phyloP scores from a whole-genome alignment of 331 rosid genomes.

The Telfairia occidentalis region DNA sequence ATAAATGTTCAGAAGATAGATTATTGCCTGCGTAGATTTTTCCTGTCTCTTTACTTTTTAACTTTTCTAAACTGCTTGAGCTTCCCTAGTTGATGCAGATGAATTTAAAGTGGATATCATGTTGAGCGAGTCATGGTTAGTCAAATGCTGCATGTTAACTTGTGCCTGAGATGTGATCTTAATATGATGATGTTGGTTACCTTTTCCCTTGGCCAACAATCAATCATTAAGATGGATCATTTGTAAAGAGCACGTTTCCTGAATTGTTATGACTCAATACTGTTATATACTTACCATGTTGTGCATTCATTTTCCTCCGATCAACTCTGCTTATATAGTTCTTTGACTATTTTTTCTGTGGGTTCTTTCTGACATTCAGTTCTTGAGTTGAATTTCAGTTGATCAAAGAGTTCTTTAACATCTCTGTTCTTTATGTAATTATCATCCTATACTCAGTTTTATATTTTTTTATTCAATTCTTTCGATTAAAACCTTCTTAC shows the following conservation, averaged over 20 bases:
- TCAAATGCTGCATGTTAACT: background rate
- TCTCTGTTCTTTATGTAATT: background rate
- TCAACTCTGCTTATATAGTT: background rate
- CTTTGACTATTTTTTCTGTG: background rate
- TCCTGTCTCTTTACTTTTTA: background rate
- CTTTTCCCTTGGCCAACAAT: background rate
- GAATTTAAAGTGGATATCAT: background rate
- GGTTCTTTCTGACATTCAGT: background rate
- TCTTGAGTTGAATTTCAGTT: background rate
- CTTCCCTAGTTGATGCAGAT: background rate
- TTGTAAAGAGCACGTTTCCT: background rate
- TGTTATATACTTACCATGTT: background rate
- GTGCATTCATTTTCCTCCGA: background rate
- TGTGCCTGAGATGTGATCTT: background rate
- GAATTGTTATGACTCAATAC: background rate
- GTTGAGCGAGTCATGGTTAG: background rate
- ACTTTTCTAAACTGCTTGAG: background rate
- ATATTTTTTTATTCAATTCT: background rate
- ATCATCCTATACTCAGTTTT: background rate
- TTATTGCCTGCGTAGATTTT: background rate
- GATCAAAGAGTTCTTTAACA: background rate
- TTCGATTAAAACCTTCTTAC: background rate
- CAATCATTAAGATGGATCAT: background rate
- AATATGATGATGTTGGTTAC: background rate
- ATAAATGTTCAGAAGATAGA: background rate